Percentiles rank a stretch among this genome's conserved stretches.
phyloP scores from a whole-genome alignment of 257 asterid genomes.

The Solanum raphanifolium region DNA sequence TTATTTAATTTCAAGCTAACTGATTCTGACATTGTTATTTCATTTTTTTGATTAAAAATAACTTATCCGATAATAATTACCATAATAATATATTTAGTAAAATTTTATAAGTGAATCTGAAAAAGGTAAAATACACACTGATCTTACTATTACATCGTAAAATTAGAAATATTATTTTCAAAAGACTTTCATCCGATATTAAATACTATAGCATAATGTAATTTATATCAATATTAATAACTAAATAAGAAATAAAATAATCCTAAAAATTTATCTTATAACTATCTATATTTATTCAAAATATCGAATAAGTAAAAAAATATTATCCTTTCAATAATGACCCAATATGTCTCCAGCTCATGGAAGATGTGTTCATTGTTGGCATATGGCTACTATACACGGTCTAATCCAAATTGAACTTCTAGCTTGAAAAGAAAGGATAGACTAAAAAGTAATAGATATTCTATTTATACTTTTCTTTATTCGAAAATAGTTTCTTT shows the following conservation, averaged over 20 bases:
- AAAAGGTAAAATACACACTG: rapidly evolving
- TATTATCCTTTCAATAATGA: not conserved
- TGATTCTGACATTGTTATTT: not conserved
- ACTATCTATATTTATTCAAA: not conserved
- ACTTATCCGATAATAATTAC: not conserved
- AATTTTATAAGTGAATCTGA: not conserved
- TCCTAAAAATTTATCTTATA: not conserved
- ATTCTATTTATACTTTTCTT: no score
- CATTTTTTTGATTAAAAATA: not conserved
- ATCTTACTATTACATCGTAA: no score
- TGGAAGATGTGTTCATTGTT: not conserved
- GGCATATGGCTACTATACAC: not conserved
- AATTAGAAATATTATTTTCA: no score
- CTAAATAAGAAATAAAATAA: not conserved
- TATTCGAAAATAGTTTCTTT: no score
- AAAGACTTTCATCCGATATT: not conserved
- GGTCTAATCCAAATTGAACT: not conserved
- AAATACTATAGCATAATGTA: not conserved
- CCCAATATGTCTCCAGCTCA: not conserved
- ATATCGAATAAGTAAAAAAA: not conserved
- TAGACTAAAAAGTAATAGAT: not conserved
- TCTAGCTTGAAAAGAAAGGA: not conserved
- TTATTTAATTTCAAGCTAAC: not conserved
- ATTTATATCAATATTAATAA: not conserved
- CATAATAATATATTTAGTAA: no score